phyloP scores from a whole-genome alignment of 129 eudicot genomes.

The Ambrosia trifida region DNA sequence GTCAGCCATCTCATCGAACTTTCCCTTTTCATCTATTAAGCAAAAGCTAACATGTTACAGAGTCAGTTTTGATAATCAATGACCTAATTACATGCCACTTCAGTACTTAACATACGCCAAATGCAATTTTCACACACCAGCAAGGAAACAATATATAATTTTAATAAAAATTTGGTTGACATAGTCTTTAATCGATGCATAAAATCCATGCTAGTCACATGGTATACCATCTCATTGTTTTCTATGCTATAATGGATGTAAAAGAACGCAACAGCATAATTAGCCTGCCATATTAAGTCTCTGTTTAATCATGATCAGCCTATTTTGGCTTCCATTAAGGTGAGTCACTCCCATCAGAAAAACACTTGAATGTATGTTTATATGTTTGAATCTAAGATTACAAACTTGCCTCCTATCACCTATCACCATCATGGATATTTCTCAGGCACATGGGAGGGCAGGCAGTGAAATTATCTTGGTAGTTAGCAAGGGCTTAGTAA shows the following conservation, averaged over 20 bases:
- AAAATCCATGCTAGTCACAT: neutral
- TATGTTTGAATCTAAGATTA: too few relatives aligned
- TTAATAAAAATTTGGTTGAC: neutral
- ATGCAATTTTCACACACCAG: neutral
- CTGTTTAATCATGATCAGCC: neutral
- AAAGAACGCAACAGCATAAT: neutral
- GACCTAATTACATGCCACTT: slow-evolving; percentile 11
- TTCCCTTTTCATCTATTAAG: slow-evolving; percentile 58
- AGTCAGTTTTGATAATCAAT: neutral
- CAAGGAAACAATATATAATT: neutral
- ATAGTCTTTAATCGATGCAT: neutral
- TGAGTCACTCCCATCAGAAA: neutral
- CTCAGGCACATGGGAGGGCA: neutral
- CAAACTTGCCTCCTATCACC: too few relatives aligned
- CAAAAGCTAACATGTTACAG: neutral
- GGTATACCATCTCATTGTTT: neutral
- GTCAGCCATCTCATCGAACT: slow-evolving; percentile 59
- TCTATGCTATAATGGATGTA: neutral
- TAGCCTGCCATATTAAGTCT: neutral
- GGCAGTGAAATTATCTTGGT: neutral
- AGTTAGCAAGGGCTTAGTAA: neutral
- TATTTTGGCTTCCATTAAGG: neutral
- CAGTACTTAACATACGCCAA: neutral
- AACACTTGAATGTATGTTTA: too few relatives aligned
- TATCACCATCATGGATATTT: too few relatives aligned